Evolutionary conservation across 2,329 filamentous ascomycete genomes (phyloP), one percentile per base, ranked within the genome.

Genomic region (Rhynchosporium secalis): DNA sequence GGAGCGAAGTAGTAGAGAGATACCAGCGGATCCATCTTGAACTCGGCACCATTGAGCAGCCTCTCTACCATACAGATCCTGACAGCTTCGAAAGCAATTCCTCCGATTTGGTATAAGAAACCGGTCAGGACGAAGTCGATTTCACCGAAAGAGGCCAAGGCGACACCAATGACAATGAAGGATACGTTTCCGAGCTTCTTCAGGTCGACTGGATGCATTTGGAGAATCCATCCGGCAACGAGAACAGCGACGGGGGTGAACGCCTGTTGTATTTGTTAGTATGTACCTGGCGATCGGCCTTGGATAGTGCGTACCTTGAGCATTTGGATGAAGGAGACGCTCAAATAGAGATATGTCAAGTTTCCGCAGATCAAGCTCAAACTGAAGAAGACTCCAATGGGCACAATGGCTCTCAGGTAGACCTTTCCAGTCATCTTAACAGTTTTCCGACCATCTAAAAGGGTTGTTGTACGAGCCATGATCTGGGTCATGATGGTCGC

Each of bases 251-350:
- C 93, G 15, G 95, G 95, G 38, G 91, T 98, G 48, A 92, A 97
- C 69, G 95, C 95, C 91, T 93, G 67, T 47, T 54, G 13, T 29
- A 29, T 28, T 41, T 54, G 56, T 68, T 48, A 71, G 66, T 46
- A 48, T 12, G 43, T 38, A 8, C 12, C 43, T n/a, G 40, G 13
- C 4, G 36, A 40, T 3, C 26, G 38, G 36, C 10, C 33, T n/a
- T 15, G 10, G 13, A 12, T 38, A 36, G 29, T 12, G 10, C 26
- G n/a, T 66, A 92, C 89, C 90, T 98, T 98, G 77, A 98, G 87
- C 94, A 98, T 98, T 83, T 98, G 94, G 73, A 98, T 98, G 78
- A 98, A 98, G 64, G 94, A 90, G 63, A 98, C 94, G 69, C 90
- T 95, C 65, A 98, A 86, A 78, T 97, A 96, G 60, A 97, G 85